A percentile compares a stretch with the other conserved stretches of the same genome.
Evolutionary conservation across 2,329 filamentous ascomycete genomes (phyloP).

Genomic region (Hypocreales sp.): DNA sequence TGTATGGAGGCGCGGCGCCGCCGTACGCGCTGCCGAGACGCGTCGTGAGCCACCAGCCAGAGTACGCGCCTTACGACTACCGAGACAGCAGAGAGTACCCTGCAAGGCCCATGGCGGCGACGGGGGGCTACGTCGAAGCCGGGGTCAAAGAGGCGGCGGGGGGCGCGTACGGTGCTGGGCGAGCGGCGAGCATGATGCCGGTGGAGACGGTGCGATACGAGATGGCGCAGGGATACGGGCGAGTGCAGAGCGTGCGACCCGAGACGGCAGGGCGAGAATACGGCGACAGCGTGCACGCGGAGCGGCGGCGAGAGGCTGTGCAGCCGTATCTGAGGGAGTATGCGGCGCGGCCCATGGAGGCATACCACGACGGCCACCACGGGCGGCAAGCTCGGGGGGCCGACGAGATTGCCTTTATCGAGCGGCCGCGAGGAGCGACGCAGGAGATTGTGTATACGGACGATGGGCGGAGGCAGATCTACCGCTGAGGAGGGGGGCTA

Average conservation of each 20-base stretch:
- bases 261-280: slow-evolving; percentile 16
- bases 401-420: slow-evolving; percentile 28
- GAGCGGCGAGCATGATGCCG: slow-evolving; percentile 44
- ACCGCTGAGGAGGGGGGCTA: slow-evolving; percentile 13
- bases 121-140: slow-evolving; percentile 32
- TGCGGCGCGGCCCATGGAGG: slow-evolving; percentile 8
- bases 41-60: slow-evolving; percentile 47
- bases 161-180: no score
- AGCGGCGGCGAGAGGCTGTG: slow-evolving; percentile 12
- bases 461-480: slow-evolving; percentile 19
- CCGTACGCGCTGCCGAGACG: slow-evolving; percentile 33
- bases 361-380: slow-evolving; percentile 1
- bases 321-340: slow-evolving; percentile 19
- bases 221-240: slow-evolving; percentile 23
- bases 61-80: slow-evolving; percentile 35
- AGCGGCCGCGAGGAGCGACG: slow-evolving; percentile 22
- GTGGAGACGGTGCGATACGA: slow-evolving; percentile 27
- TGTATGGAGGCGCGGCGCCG: slow-evolving; percentile 37
- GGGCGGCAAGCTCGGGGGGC: slow-evolving; percentile 7
- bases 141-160: no score
- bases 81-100: slow-evolving; percentile 44
- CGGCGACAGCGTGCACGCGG: slow-evolving; percentile 11
- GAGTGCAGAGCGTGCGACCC: slow-evolving; percentile 26
- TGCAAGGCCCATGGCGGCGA: slow-evolving; percentile 26
- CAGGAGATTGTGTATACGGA: slow-evolving; percentile 31